Evolutionary conservation across 768 basidiomycete genomes (phyloP), one percentile per base, ranked within the genome.

Genomic region (Agrocybe chaxingu): DNA sequence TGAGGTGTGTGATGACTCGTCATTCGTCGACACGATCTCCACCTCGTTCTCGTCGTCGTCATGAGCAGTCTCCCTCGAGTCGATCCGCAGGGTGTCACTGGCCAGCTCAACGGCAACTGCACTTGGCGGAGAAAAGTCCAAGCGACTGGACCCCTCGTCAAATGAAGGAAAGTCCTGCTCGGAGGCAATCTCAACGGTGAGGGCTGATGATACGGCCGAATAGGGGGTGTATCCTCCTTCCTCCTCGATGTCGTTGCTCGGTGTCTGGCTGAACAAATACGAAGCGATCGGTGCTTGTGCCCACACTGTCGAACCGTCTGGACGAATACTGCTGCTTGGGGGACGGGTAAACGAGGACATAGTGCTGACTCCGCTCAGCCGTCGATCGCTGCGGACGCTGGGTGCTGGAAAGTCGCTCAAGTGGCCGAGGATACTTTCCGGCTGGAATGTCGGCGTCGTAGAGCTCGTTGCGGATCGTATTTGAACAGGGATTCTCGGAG

Each of bases 301-400:
- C 87, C 87, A 89, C 30, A 85, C 84, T 1, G 85, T 85, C 32
- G 84, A 83, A 4, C 75, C 76, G 30, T 56, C 68, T 24, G 54
- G 57, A 12, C 59, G 56, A 8, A 54, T 37, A 39, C 64, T 64
- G 48, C 65, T 65, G 30, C 59, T 63, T 4, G 60, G 57, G 6
- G 65, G 63, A 19, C 62, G 61, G 19, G 62, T 65, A 38, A 64
- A 64, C 8, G 61, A 62, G 2, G 67, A 66, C 37, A 58, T 19
- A 7, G 55, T 55, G 49, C 59, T 61, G 13, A 50, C 18, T 5
- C 50, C 45, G 33, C 52, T 54, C 19, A 34, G 50, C 10, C 32
- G 50, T 16, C 51, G 12, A 41, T 35, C 48, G 45, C 57, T 55
- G 42, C 47, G 52, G 10, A 32, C 40, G 42, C 49, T 57, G 24